phyloP scores from a whole-genome alignment of 345 rosid species.

The Odontarrhena argentea region DNA sequence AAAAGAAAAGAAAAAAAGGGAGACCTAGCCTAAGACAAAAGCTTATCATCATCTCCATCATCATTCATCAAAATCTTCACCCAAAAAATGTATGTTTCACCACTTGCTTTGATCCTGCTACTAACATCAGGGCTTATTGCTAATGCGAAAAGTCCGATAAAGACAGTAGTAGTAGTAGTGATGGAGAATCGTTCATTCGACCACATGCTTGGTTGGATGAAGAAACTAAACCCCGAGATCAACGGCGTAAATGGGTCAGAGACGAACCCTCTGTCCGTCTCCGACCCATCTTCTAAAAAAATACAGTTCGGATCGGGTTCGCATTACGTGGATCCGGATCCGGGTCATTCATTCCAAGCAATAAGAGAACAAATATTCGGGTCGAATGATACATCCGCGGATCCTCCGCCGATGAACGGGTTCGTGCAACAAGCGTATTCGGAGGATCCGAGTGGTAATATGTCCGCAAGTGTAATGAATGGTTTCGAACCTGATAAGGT shows the following conservation, averaged over 20 bases:
- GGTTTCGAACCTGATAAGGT: slow-evolving; percentile 74
- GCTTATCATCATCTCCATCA: slow-evolving; percentile 7
- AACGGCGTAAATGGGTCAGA: slow-evolving; percentile 78
- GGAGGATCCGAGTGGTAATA: slow-evolving; percentile 53
- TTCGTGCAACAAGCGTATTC: slow-evolving; percentile 82
- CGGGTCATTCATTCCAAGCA: slow-evolving; percentile 95
- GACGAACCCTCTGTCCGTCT: slow-evolving; percentile 50
- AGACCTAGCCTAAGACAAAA: not conserved
- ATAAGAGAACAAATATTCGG: slow-evolving; percentile 89
- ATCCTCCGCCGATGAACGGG: slow-evolving; percentile 85
- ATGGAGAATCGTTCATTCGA: slow-evolving; percentile 97
- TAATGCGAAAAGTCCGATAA: slow-evolving; percentile 52
- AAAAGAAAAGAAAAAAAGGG: not conserved
- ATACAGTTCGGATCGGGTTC: slow-evolving; percentile 55
- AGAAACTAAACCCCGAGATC: slow-evolving; percentile 80
- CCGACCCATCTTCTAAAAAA: slow-evolving; percentile 54
- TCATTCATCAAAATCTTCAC: slow-evolving; percentile 8
- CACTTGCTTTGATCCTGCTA: slow-evolving; percentile 10
- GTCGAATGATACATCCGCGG: slow-evolving; percentile 55
- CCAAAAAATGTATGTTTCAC: slow-evolving; percentile 28
- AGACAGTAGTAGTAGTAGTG: slow-evolving; percentile 72
- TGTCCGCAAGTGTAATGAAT: slow-evolving; percentile 77
- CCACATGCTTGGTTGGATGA: slow-evolving; percentile 99
- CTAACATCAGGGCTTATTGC: slow-evolving; percentile 26
- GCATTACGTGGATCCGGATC: slow-evolving; percentile 88